Evolutionary conservation across 768 basidiomycete genomes (phyloP).

Genomic region (Lactarius sp.): DNA sequence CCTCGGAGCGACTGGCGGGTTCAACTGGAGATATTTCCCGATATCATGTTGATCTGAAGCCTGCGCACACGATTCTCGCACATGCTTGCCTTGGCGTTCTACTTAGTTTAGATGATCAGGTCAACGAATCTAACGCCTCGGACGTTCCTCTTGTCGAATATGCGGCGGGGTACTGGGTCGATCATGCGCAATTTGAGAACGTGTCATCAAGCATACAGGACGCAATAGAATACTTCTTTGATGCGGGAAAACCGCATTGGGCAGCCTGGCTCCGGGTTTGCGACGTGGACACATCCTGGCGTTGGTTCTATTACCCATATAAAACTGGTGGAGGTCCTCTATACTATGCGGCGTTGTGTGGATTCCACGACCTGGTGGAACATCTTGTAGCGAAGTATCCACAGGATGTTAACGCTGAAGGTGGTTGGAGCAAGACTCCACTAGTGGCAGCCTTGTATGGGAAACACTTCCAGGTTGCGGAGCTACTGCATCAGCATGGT

Average conservation of each 20-base stretch:
- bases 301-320: background rate
- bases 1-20: background rate
- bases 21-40: background rate
- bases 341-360: slow-evolving; percentile 7
- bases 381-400: background rate
- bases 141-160: slow-evolving; percentile 2
- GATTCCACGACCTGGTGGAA: background rate
- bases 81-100: slow-evolving; percentile 5
- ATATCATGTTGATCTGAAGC: background rate
- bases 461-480: background rate
- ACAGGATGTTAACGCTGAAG: background rate
- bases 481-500: background rate
- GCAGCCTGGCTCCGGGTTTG: background rate
- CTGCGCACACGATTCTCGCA: slow-evolving; percentile 7
- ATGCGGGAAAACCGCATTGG: background rate
- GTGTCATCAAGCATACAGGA: background rate
- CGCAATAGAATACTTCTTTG: slow-evolving; percentile 1
- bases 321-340: background rate
- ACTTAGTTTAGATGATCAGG: background rate
- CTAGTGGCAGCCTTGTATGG: background rate
- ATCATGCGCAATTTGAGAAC: background rate
- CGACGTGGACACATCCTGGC: background rate
- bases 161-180: background rate
- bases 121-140: background rate
- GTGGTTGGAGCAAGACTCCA: background rate